These are phyloP conservation scores for Aspergillus asperescens DNA, from an alignment of 495 filamentous ascomycete species.

Conservation along the genomic window DNA sequence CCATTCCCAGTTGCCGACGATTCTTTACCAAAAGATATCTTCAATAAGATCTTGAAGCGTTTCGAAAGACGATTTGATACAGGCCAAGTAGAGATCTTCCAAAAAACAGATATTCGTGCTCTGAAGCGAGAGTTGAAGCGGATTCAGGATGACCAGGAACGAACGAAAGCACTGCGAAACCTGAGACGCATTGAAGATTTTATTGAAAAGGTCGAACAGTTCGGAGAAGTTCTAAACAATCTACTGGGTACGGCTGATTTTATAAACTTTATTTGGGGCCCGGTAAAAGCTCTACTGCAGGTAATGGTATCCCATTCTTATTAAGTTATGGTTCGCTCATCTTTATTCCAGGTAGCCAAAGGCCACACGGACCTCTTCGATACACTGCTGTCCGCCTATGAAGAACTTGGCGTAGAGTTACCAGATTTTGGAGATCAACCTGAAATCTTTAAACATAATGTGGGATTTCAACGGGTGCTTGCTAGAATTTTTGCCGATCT, in stretches of 20 bases:
- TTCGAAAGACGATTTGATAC: not conserved
- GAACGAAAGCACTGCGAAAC: not conserved
- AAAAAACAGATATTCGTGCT: not conserved
- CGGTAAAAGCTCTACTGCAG: not conserved
- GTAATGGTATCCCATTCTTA: not conserved
- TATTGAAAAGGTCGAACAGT: not conserved
- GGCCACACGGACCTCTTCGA: not conserved
- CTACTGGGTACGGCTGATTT: not conserved
- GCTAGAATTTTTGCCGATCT: not conserved
- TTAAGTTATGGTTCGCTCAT: not conserved
- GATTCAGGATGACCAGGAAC: constrained; percentile 1
- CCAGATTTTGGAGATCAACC: not conserved
- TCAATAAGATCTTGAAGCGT: not conserved
- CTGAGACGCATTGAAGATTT: not conserved
- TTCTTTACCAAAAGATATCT: not conserved
- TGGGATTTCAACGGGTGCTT: not conserved
- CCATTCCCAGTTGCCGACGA: not conserved
- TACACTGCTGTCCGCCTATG: constrained; percentile 2
- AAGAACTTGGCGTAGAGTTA: not conserved
- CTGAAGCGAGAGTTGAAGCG: not conserved
- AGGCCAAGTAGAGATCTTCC: not conserved
- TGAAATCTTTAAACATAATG: not conserved
- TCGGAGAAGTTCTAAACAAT: not conserved
- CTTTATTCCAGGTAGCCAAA: not conserved
- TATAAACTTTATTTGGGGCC: constrained; percentile 1